phyloP scores from a whole-genome alignment of 192 early-diverging fungal species.

The Chytriomyces sp. region DNA sequence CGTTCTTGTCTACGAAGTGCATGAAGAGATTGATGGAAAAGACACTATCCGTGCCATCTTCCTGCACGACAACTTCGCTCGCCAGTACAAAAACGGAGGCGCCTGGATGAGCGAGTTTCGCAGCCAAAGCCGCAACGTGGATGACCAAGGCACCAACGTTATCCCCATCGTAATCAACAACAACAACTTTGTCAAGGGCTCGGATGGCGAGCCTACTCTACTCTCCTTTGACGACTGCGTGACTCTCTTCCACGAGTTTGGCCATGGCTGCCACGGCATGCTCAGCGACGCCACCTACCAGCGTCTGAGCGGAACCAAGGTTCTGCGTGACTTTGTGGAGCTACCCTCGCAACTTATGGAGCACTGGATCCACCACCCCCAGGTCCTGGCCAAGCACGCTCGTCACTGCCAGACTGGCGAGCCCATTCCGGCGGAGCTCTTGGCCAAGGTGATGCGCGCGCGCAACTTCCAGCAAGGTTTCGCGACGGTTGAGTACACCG shows the following conservation, averaged over 20 bases:
- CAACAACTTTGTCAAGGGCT: conserved; percentile 2
- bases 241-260: conserved; percentile 5
- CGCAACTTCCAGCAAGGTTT: conserved; percentile 4
- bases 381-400: conserved; percentile 71
- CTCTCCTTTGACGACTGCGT: not conserved
- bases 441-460: conserved; percentile 3
- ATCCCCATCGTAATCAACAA: conserved; percentile 5
- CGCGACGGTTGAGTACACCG: not conserved
- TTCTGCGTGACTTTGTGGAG: conserved; percentile 75
- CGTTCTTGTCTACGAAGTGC: not conserved
- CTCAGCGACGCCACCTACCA: not conserved
- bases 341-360: conserved; percentile 88
- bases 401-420: conserved; percentile 64
- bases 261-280: conserved; percentile 7
- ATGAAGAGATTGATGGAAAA: not conserved
- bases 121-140: not conserved
- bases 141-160: not conserved
- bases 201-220: not conserved
- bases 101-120: conserved; percentile 12
- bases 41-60: conserved; percentile 2
- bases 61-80: conserved; percentile 7
- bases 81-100: not conserved
- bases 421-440: conserved; percentile 47
- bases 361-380: conserved; percentile 73
- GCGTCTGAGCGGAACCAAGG: not conserved